These are phyloP conservation scores for Lodderomyces beijingensis DNA, from an alignment of 1,139 yeast species.

Conservation along the genomic window DNA sequence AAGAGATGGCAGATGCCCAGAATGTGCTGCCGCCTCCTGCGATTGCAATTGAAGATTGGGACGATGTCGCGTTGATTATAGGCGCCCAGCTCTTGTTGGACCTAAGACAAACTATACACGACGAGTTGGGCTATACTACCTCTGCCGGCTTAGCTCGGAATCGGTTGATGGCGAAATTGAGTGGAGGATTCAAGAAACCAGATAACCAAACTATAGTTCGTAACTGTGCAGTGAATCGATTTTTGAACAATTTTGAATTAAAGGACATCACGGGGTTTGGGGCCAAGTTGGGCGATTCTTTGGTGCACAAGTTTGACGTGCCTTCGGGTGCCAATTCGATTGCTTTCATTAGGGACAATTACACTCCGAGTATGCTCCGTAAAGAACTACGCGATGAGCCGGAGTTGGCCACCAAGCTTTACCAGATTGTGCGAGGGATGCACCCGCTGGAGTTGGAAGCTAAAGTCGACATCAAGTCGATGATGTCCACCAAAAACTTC, in stretches of 20 bases:
- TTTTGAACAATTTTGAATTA: slow-evolving; percentile 58
- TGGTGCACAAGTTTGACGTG: slow-evolving; percentile 41
- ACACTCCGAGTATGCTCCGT: slow-evolving; percentile 30
- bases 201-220: slow-evolving; percentile 76
- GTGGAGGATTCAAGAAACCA: slow-evolving; percentile 83
- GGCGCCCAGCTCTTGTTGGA: slow-evolving; percentile 59
- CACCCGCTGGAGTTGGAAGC: slow-evolving; percentile 49
- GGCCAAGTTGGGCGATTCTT: slow-evolving; percentile 75
- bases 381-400: slow-evolving; percentile 35
- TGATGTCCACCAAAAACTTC: slow-evolving; percentile 86
- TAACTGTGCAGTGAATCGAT: slow-evolving; percentile 42
- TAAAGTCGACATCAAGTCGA: slow-evolving; percentile 68
- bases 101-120: slow-evolving; percentile 49
- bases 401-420: slow-evolving; percentile 46
- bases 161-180: slow-evolving; percentile 80
- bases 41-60: slow-evolving; percentile 60
- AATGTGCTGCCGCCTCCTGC: slow-evolving; percentile 3
- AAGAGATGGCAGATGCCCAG: slow-evolving; percentile 11
- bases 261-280: slow-evolving; percentile 88
- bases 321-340: slow-evolving; percentile 41
- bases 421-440: slow-evolving; percentile 62
- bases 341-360: slow-evolving; percentile 44
- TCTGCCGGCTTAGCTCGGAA: slow-evolving; percentile 83
- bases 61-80: slow-evolving; percentile 64
- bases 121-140: slow-evolving; percentile 72